A percentile compares a stretch with the other conserved stretches of the same genome.
These are phyloP conservation scores for Ceratocystis colombiana DNA, from an alignment of 2,329 filamentous ascomycete species.

Conservation along the genomic window DNA sequence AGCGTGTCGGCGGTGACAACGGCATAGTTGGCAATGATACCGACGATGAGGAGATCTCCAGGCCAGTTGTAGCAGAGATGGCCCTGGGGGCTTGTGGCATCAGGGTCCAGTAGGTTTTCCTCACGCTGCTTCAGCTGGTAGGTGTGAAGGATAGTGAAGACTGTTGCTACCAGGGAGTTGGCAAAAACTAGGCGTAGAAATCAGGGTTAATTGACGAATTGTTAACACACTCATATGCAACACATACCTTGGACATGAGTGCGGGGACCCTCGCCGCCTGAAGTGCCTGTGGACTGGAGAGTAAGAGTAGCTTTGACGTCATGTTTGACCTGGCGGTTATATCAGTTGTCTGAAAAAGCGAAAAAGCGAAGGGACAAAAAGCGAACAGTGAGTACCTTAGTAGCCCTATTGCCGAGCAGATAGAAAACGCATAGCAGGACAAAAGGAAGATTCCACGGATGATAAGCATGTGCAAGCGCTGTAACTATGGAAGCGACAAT, in stretches of 20 bases:
- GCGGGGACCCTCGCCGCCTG: constrained; percentile 70
- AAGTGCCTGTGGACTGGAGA: constrained; percentile 59
- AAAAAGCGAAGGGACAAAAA: neutral
- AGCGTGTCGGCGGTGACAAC: constrained; percentile 89
- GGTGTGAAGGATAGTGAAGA: constrained; percentile 50
- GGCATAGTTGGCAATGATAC: constrained; percentile 74
- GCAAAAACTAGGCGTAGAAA: constrained; percentile 54
- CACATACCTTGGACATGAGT: constrained; percentile 64
- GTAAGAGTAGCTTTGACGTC: constrained; percentile 75
- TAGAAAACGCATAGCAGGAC: constrained; percentile 76
- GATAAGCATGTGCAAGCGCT: constrained; percentile 71
- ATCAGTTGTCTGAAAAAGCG: constrained; percentile 26
- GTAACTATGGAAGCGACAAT: constrained; percentile 63
- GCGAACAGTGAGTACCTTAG: constrained; percentile 49
- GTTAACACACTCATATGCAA: neutral
- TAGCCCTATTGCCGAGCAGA: constrained; percentile 69
- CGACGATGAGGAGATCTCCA: constrained; percentile 53
- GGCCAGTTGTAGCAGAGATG: constrained; percentile 50
- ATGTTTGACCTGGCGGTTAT: constrained; percentile 60
- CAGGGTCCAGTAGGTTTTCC: constrained; percentile 34
- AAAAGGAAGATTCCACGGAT: constrained; percentile 92
- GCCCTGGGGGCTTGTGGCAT: constrained; percentile 32
- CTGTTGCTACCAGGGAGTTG: constrained; percentile 70
- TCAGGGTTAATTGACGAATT: neutral
- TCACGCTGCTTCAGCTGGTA: constrained; percentile 47